Conservation (phyloP, 768 basidiomycete species). For the Lyophyllum decastes region DNA sequence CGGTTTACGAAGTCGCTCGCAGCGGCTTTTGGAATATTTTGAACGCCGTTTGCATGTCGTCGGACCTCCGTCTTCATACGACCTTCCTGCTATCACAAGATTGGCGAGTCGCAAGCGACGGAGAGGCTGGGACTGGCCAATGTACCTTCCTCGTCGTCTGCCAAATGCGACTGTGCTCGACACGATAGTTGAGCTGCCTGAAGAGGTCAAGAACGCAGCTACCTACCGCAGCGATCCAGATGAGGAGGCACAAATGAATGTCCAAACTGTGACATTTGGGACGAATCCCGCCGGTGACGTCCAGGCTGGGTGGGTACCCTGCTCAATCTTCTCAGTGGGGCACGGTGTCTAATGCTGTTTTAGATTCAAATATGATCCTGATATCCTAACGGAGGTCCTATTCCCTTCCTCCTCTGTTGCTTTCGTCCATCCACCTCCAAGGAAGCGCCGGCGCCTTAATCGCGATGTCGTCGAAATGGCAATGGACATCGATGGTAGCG, state of each 20-base stretch:
- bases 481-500: constrained; percentile 18
- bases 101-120: constrained; percentile 45
- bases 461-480: constrained; percentile 4
- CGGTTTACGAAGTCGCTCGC: constrained; percentile 62
- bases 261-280: constrained; percentile 52
- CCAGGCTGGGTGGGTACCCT: constrained; percentile 43
- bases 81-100: constrained; percentile 25
- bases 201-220: constrained; percentile 30
- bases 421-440: constrained; percentile 26
- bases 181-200: constrained; percentile 36
- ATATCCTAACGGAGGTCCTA: constrained; percentile 40
- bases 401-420: constrained; percentile 36
- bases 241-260: constrained; percentile 42
- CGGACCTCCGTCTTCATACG: constrained; percentile 27
- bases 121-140: constrained; percentile 35
- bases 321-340: background rate
- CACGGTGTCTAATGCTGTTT: constrained; percentile 1
- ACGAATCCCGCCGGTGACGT: constrained; percentile 36
- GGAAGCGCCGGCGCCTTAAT: constrained; percentile 34
- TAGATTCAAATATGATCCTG: constrained; percentile 58
- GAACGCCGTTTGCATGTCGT: constrained; percentile 56
- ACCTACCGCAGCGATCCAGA: constrained; percentile 33
- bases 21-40: constrained; percentile 68
- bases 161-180: constrained; percentile 44
- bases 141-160: constrained; percentile 28